Evolutionary conservation across 352 stramenopile genomes (phyloP).

Genomic region (Phytopythium cucurbitacearum): DNA sequence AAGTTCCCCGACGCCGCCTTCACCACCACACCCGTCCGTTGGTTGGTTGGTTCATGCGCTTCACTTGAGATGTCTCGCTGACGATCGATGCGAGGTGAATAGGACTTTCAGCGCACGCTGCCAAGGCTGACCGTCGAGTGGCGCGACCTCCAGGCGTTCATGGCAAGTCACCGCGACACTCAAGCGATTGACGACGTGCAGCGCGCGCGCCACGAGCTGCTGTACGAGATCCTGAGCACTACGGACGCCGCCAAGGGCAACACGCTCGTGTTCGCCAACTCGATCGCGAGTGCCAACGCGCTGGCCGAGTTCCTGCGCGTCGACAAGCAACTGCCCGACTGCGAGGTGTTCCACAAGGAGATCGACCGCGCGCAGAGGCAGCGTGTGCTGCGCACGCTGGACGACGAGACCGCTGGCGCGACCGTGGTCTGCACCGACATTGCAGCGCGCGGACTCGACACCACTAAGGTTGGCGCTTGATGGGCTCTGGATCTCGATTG

Average conservation of each 20-base stretch:
- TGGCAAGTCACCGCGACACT: slow-evolving; percentile 2
- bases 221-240: slow-evolving; percentile 42
- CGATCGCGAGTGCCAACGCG: slow-evolving; percentile 56
- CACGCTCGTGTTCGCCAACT: slow-evolving; percentile 75
- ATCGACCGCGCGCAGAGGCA: slow-evolving; percentile 47
- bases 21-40: slow-evolving; percentile 53
- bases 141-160: slow-evolving; percentile 39
- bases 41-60: neutral
- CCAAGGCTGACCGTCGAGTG: slow-evolving; percentile 37
- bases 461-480: slow-evolving; percentile 36
- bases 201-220: slow-evolving; percentile 33
- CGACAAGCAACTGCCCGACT: slow-evolving; percentile 25
- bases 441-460: slow-evolving; percentile 67
- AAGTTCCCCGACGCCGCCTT: slow-evolving; percentile 68
- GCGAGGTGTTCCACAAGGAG: slow-evolving; percentile 59
- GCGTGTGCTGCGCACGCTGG: slow-evolving; percentile 34
- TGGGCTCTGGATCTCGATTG: neutral
- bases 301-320: slow-evolving; percentile 48
- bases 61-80: neutral
- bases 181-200: slow-evolving; percentile 15
- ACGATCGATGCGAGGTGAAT: slow-evolving; percentile 4
- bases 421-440: slow-evolving; percentile 79
- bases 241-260: slow-evolving; percentile 13
- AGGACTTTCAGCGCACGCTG: slow-evolving; percentile 74
- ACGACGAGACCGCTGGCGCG: slow-evolving; percentile 19